A percentile compares a stretch with the other conserved stretches of the same genome.
These are phyloP conservation scores for Ascoidea rubescens DNA, from an alignment of 805 yeast species.

Conservation along the genomic window DNA sequence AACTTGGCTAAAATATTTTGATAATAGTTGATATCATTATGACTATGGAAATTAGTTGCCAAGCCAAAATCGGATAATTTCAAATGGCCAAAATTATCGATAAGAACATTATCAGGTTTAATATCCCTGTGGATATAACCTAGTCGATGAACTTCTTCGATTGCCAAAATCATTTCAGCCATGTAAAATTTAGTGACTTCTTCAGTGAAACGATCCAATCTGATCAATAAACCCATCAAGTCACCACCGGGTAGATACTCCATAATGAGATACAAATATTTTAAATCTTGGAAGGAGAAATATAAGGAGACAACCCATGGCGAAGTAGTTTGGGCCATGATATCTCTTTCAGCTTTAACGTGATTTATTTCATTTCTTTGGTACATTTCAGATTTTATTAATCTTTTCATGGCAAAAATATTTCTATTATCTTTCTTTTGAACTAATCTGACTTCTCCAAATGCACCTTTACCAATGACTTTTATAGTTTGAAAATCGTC, in stretches of 20 bases:
- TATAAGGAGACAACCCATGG: slow-evolving; percentile 82
- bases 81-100: slow-evolving; percentile 64
- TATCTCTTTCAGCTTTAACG: slow-evolving; percentile 93
- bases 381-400: slow-evolving; percentile 83
- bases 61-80: slow-evolving; percentile 62
- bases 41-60: slow-evolving; percentile 85
- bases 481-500: slow-evolving; percentile 84
- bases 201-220: slow-evolving; percentile 88
- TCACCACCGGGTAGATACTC: slow-evolving; percentile 31
- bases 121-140: slow-evolving; percentile 96
- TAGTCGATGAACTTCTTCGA: slow-evolving; percentile 83
- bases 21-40: slow-evolving; percentile 83
- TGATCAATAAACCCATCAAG: slow-evolving; percentile 82
- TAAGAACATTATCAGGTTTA: slow-evolving; percentile 90
- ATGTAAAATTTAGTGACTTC: slow-evolving; percentile 87
- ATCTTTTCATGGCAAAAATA: slow-evolving; percentile 89
- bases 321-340: slow-evolving; percentile 77
- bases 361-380: slow-evolving; percentile 90
- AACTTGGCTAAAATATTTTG: slow-evolving; percentile 60
- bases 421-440: slow-evolving; percentile 88
- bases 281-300: slow-evolving; percentile 70
- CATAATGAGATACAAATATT: slow-evolving; percentile 66
- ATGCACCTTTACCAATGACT: slow-evolving; percentile 90
- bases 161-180: slow-evolving; percentile 93
- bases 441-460: slow-evolving; percentile 92